Conservation (phyloP, 1,284 basidiomycete genomes). For the Jaminaea rosea region DNA sequence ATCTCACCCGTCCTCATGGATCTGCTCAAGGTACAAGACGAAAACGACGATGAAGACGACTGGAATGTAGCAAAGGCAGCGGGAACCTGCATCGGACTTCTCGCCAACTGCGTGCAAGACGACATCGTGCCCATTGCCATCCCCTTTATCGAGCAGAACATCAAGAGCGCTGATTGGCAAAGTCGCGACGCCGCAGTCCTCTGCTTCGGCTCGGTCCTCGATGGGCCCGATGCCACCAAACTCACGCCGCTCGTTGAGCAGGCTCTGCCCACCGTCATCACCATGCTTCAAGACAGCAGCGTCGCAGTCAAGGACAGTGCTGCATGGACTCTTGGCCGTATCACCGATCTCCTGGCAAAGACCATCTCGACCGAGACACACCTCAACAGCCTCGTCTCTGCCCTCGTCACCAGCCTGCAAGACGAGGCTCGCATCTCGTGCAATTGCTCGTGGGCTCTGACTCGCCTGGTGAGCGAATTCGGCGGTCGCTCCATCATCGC, state of each 20-base stretch:
- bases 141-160: slow-evolving; percentile 94
- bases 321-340: slow-evolving; percentile 92
- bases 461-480: slow-evolving; percentile 60
- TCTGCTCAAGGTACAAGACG: slow-evolving; percentile 83
- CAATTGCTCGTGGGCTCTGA: slow-evolving; percentile 93
- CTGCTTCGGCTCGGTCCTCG: slow-evolving; percentile 95
- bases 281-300: slow-evolving; percentile 84
- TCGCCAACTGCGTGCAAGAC: slow-evolving; percentile 85
- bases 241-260: slow-evolving; percentile 86
- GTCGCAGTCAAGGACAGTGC: slow-evolving; percentile 89
- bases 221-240: slow-evolving; percentile 79
- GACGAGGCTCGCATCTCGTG: slow-evolving; percentile 79
- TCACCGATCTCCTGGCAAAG: slow-evolving; percentile 79
- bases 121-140: slow-evolving; percentile 84
- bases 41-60: slow-evolving; percentile 95
- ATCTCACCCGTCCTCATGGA: slow-evolving; percentile 85
- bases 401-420: slow-evolving; percentile 70
- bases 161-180: slow-evolving; percentile 83
- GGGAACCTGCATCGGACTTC: slow-evolving; percentile 79
- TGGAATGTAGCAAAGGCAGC: slow-evolving; percentile 98
- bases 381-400: slow-evolving; percentile 71
- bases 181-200: slow-evolving; percentile 92
- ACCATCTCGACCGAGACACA: slow-evolving; percentile 85
- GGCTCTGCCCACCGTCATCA: slow-evolving; percentile 84
- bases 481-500: slow-evolving; percentile 26